Percentiles rank a stretch among this genome's conserved stretches.
These are phyloP conservation scores for Meripilus lineatus DNA, from an alignment of 1,284 basidiomycete species.

Conservation along the genomic window DNA sequence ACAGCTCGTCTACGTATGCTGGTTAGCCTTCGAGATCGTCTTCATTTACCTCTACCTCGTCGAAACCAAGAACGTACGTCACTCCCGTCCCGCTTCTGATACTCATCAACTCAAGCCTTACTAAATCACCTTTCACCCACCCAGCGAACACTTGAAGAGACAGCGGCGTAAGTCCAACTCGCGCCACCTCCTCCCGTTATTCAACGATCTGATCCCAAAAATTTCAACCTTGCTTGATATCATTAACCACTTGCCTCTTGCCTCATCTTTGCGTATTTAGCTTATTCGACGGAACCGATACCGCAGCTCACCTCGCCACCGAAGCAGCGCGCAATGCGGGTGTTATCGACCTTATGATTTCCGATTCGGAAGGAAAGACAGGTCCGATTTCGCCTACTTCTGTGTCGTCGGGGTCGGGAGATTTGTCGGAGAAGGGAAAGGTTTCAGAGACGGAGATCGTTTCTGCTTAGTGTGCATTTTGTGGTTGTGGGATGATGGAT, in stretches of 20 bases:
- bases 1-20: slow-evolving; percentile 26
- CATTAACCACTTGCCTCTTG: not conserved
- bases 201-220: not conserved
- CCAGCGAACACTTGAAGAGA: slow-evolving; percentile 28
- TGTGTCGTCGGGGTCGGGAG: slow-evolving; percentile 13
- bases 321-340: slow-evolving; percentile 20
- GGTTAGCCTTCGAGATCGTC: slow-evolving; percentile 44
- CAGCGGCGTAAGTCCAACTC: slow-evolving; percentile 22
- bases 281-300: slow-evolving; percentile 28
- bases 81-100: not conserved
- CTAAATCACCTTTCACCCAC: not conserved
- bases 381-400: too few relatives aligned
- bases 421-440: slow-evolving; percentile 21
- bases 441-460: slow-evolving; percentile 18
- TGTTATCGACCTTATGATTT: too few relatives aligned
- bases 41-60: slow-evolving; percentile 50
- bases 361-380: too few relatives aligned
- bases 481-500: too few relatives aligned
- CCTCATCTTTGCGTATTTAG: slow-evolving; percentile 13
- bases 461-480: too few relatives aligned
- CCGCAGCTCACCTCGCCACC: slow-evolving; percentile 18
- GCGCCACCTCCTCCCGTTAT: not conserved
- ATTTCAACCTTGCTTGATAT: not conserved
- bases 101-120: not conserved
- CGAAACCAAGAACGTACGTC: slow-evolving; percentile 36